Base-by-base conservation (phyloP, 2,329 filamentous ascomycete genomes). In the Pseudogymnoascus sp. region DNA sequence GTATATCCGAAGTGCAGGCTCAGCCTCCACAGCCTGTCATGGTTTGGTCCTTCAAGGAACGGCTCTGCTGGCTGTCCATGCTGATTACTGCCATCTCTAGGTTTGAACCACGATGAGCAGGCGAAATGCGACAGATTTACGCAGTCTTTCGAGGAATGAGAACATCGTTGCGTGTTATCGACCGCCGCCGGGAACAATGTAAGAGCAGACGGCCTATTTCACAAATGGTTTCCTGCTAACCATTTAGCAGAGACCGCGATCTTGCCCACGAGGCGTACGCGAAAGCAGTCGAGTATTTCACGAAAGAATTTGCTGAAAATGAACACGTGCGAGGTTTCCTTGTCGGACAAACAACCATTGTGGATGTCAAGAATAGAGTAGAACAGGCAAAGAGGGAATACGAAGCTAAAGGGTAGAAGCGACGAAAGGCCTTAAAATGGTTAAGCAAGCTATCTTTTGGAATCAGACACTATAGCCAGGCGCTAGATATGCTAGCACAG, bases 401-500 rank as follows among this genome's bases (percentile, higher is more conserved):
- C n/a, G 63, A 65, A 19, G n/a, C 60, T 11, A 61, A 63, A 39
- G 23, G 16, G 28, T 6, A 23, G 19, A 61, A 63, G 48, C 8
- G n/a, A 36, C 25, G 51, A n/a, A 37, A 37, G 36, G 51, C 60
- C 23, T n/a, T 23, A 11, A 21, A 36, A 37, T 66, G 65, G 63
- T 51, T 65, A 3, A 57, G 21, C n/a, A 64, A 39, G n/a, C 45
- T 65, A 7, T 75, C 2, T 39, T 16, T 37, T 1, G 41, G 48
- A 25, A 36, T 68, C 23, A 61, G 41, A 25, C 67, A 68, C 45
- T 70, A 69, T 63, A 61, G 65, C 19, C 28, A 45, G 7, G 63
- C 69, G 2, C 23, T 71, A 2, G 69, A 71, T 37, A 67, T 69
- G 11, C 25, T 72, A 2, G 63, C 63, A 3, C 69, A 72, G 62